phyloP scores from a whole-genome alignment of 1,139 yeast species.

The Hansenula sp. region DNA sequence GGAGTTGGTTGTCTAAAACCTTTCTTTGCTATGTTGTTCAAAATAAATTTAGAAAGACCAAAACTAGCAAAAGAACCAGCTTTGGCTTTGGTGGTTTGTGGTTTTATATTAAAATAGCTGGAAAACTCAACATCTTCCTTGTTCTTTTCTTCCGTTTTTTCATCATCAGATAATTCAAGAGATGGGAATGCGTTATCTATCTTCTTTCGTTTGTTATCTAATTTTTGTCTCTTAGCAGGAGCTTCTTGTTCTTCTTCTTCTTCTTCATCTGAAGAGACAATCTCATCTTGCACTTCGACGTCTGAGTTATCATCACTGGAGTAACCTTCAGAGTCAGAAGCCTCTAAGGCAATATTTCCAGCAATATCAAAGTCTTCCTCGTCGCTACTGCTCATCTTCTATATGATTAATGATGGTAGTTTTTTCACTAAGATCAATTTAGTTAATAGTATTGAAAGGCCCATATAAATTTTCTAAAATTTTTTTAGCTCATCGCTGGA shows the following conservation, averaged over 20 bases:
- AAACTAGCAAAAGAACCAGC: conserved; percentile 86
- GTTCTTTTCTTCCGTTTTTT: conserved; percentile 38
- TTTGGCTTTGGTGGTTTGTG: conserved; percentile 61
- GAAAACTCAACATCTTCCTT: conserved; percentile 45
- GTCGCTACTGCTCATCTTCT: conserved; percentile 33
- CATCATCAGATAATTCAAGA: conserved; percentile 66
- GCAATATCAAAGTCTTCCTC: conserved; percentile 72
- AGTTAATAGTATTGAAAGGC: no score
- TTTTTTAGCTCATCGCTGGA: conserved; percentile 2
- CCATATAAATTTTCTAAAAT: background rate
- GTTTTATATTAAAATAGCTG: conserved; percentile 37
- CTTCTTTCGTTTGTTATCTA: conserved; percentile 18
- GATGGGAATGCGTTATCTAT: conserved; percentile 46
- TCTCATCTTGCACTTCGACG: conserved; percentile 52
- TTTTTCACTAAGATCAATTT: background rate
- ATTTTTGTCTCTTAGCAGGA: conserved; percentile 24
- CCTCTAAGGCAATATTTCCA: conserved; percentile 49
- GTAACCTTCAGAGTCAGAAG: conserved; percentile 37
- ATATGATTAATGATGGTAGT: background rate
- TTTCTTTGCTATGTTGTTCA: conserved; percentile 70
- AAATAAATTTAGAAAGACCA: conserved; percentile 72
- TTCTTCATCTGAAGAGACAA: conserved; percentile 25
- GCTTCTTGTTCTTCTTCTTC: conserved; percentile 31
- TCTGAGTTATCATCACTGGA: conserved; percentile 29
- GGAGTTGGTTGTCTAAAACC: conserved; percentile 98